A percentile compares a stretch with the other conserved stretches of the same genome.
Evolutionary conservation across 2,329 filamentous ascomycete genomes (phyloP).

Genomic region (Diaporthe citriasiana): DNA sequence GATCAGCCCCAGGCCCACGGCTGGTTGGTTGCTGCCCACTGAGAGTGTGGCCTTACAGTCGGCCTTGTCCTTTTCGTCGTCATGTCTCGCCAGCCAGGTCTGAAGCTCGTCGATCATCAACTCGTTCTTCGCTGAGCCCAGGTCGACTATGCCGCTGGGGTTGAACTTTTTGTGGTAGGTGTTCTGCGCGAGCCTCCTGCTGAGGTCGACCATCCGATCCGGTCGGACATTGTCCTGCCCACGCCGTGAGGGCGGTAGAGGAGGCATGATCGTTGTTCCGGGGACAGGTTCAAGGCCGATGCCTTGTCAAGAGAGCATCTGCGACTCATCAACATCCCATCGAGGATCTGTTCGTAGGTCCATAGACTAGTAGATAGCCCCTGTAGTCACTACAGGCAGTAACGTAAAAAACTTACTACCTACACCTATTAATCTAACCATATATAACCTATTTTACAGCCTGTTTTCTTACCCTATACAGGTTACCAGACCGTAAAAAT

Average conservation of each 20-base stretch:
- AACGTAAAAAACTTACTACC: too few species aligned
- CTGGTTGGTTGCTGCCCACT: not conserved
- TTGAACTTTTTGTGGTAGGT: slow-evolving; percentile 37
- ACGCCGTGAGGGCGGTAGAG: slow-evolving; percentile 37
- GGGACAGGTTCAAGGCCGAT: not conserved
- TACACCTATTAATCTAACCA: too few species aligned
- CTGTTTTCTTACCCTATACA: too few species aligned
- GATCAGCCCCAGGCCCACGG: slow-evolving; percentile 6
- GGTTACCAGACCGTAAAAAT: too few species aligned
- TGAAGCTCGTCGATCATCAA: slow-evolving; percentile 39
- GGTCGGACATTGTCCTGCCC: slow-evolving; percentile 39
- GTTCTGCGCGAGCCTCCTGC: slow-evolving; percentile 33
- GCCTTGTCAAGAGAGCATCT: not conserved
- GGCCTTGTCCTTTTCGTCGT: slow-evolving; percentile 29
- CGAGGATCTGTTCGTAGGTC: not conserved
- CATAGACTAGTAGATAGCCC: too few species aligned
- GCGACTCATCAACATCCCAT: not conserved
- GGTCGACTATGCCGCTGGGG: slow-evolving; percentile 37
- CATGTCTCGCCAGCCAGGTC: slow-evolving; percentile 28
- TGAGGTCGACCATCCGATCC: slow-evolving; percentile 40
- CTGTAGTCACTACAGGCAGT: too few species aligned
- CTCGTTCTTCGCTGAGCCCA: slow-evolving; percentile 38
- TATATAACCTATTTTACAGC: too few species aligned
- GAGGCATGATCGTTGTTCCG: slow-evolving; percentile 22
- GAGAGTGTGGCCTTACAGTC: slow-evolving; percentile 32